phyloP scores from a whole-genome alignment of 2,329 filamentous ascomycete genomes.

The Celoporthe dispersa region DNA sequence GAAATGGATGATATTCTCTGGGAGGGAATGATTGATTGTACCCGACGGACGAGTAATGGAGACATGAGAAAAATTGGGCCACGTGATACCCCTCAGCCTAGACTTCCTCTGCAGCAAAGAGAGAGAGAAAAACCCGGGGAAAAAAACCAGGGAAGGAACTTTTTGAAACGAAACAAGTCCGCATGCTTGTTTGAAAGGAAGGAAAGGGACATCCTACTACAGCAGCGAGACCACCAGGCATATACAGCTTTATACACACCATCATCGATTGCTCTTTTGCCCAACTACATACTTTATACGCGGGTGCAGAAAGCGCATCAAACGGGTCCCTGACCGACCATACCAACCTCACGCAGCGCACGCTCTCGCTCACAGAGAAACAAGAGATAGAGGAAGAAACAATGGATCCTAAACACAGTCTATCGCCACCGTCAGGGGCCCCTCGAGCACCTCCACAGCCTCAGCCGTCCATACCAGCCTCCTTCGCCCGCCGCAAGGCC shows the following conservation, averaged over 20 bases:
- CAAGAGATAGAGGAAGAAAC: background rate
- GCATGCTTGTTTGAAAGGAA: background rate
- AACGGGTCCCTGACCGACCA: background rate
- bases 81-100: slow-evolving; percentile 26
- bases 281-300: background rate
- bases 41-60: slow-evolving; percentile 6
- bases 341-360: background rate
- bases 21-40: background rate
- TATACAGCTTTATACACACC: background rate
- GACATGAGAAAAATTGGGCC: slow-evolving; percentile 1
- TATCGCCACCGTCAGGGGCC: background rate
- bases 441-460: background rate
- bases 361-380: background rate
- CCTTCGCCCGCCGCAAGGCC: slow-evolving; percentile 67
- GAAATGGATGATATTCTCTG: background rate
- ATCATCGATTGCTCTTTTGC: background rate
- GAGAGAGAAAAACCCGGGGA: background rate
- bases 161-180: background rate
- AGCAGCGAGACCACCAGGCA: background rate
- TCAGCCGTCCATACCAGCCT: slow-evolving; percentile 31
- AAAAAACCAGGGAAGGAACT: background rate
- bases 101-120: background rate
- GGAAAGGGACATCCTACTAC: background rate
- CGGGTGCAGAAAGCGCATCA: background rate
- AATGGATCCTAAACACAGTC: background rate